A percentile compares a stretch with the other conserved stretches of the same genome.
phyloP scores from a whole-genome alignment of 140 eudicot species.

The Cichorium intybus region DNA sequence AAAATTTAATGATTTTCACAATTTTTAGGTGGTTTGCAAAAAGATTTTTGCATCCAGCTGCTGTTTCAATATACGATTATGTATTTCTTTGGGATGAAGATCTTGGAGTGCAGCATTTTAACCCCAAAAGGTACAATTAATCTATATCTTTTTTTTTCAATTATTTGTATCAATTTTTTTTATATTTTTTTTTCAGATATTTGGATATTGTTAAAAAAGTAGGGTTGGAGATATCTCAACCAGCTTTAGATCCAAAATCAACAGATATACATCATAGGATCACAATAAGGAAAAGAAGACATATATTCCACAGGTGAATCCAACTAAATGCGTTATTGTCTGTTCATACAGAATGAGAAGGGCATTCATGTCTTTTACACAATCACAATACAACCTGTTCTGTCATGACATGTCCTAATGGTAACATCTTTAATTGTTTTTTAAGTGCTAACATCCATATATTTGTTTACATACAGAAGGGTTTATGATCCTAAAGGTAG shows the following conservation, averaged over 20 bases:
- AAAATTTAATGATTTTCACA: not conserved
- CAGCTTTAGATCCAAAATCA: conserved; percentile 94
- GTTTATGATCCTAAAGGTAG: conserved; percentile 71
- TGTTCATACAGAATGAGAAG: not conserved
- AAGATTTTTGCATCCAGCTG: conserved; percentile 89
- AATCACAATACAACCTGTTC: not conserved
- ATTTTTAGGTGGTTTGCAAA: conserved; percentile 96
- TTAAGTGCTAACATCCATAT: conserved; percentile 7
- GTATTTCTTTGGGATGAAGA: conserved; percentile 98
- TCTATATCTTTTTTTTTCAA: not conserved
- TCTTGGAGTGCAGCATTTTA: conserved; percentile 77
- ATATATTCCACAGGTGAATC: conserved; percentile 69
- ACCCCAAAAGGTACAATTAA: conserved; percentile 70
- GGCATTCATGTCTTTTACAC: not conserved
- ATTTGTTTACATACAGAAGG: conserved; percentile 42
- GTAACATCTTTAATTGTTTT: conserved; percentile 1
- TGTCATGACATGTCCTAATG: not conserved
- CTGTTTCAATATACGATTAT: conserved; percentile 77
- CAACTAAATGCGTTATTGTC: not conserved
- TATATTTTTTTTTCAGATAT: conserved; percentile 51
- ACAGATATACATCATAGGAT: conserved; percentile 98
- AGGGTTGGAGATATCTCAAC: conserved; percentile 96
- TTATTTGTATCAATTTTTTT: not conserved
- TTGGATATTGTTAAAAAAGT: conserved; percentile 65
- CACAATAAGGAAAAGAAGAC: conserved; percentile 61